Evolutionary conservation across 768 basidiomycete genomes (phyloP).

Genomic region (Tricholoma sp.): DNA sequence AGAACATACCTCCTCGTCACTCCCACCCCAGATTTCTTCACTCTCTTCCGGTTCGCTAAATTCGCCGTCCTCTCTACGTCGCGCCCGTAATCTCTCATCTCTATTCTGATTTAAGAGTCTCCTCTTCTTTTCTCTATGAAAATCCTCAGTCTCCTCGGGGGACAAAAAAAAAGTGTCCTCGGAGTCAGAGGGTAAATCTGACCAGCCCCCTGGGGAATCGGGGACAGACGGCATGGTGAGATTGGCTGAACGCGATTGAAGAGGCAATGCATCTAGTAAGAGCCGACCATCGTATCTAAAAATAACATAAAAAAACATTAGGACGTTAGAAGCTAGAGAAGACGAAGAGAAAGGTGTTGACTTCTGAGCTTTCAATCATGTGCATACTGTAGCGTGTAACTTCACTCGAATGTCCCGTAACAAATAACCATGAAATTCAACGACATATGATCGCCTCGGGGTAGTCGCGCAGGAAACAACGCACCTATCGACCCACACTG

Average conservation of each 20-base stretch:
- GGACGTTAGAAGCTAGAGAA: slow-evolving; percentile 16
- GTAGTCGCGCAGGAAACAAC: slow-evolving; percentile 27
- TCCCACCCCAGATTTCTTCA: slow-evolving; percentile 52
- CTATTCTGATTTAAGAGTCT: slow-evolving; percentile 52
- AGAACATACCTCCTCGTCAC: slow-evolving; percentile 60
- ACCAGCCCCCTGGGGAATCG: slow-evolving; percentile 65
- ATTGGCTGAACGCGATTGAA: background rate
- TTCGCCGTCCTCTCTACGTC: slow-evolving; percentile 38
- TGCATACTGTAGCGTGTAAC: background rate
- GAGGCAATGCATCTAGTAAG: slow-evolving; percentile 51
- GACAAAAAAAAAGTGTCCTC: slow-evolving; percentile 85
- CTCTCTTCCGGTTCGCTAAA: slow-evolving; percentile 21
- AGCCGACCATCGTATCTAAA: slow-evolving; percentile 79
- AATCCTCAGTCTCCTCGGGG: slow-evolving; percentile 60
- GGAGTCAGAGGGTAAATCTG: slow-evolving; percentile 77
- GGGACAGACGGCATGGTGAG: slow-evolving; percentile 12
- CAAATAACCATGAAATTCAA: background rate
- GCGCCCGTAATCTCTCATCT: slow-evolving; percentile 62
- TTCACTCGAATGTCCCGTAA: background rate
- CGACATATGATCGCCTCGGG: background rate
- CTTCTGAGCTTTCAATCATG: slow-evolving; percentile 9
- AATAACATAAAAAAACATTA: background rate
- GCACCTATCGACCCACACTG: slow-evolving; percentile 83
- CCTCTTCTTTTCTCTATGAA: slow-evolving; percentile 63
- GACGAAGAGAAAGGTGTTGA: slow-evolving; percentile 20